Evolutionary conservation across 2,329 filamentous ascomycete species (phyloP).

Genomic region (Xylaria sp.): DNA sequence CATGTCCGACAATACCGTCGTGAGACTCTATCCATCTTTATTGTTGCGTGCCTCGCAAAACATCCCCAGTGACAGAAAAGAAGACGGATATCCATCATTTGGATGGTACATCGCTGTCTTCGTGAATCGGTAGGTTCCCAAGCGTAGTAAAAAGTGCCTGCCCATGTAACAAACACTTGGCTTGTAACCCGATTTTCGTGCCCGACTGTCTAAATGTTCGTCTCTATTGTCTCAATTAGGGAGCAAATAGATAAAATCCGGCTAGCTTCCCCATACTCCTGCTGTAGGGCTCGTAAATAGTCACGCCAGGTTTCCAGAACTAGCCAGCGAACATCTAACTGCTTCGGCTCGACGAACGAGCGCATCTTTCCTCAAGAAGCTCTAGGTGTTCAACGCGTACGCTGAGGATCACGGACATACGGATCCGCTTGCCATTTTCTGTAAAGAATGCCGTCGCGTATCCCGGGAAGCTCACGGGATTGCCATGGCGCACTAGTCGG

Average conservation of each 20-base stretch:
- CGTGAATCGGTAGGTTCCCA: background rate
- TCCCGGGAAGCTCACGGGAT: slow-evolving; percentile 57
- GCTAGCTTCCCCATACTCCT: background rate
- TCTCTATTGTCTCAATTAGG: background rate
- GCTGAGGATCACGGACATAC: slow-evolving; percentile 53
- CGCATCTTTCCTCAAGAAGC: slow-evolving; percentile 48
- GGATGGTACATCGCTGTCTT: background rate
- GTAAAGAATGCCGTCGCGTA: slow-evolving; percentile 60
- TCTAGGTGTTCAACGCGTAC: slow-evolving; percentile 21
- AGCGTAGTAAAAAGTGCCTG: slow-evolving; percentile 9
- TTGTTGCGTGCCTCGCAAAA: background rate
- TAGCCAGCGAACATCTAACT: background rate
- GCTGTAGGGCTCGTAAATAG: background rate
- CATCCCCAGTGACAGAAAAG: background rate
- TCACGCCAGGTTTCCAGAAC: background rate
- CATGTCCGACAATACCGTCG: background rate
- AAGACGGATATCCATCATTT: background rate
- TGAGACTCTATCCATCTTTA: slow-evolving; percentile 2
- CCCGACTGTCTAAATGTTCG: background rate
- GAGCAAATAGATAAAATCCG: background rate
- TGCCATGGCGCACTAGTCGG: slow-evolving; percentile 49
- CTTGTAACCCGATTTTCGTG: background rate
- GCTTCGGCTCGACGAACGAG: slow-evolving; percentile 53
- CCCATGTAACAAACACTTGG: background rate
- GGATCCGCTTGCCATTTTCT: slow-evolving; percentile 62